Base-by-base conservation (phyloP, 805 yeast genomes). In the Ogataea methanolica region DNA sequence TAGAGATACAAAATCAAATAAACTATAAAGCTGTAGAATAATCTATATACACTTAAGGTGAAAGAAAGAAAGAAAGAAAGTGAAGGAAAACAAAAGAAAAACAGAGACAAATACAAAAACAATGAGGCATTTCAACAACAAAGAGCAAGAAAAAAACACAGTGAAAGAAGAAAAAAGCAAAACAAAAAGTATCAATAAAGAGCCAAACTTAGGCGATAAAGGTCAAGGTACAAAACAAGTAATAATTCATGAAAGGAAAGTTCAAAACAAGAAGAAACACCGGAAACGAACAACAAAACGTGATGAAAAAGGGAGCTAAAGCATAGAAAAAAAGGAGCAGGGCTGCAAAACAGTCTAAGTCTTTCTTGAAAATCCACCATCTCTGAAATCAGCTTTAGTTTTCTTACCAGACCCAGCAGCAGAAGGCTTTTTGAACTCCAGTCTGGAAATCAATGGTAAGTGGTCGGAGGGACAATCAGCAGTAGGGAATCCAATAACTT, bases 391-490 rank as follows among this genome's bases (percentile, higher is more conserved):
- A 29, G 56, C 65, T 42, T 59, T 59, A 36, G 55, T 50, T 33
- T 60, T 54, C 43, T 59, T 61, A 15, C 31, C 31, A 9, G 53
- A 39, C 16, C 33, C 19, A 23, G 33, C 51, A 37, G 39, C 43
- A 0, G 46, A 39, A 11, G 64, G 58, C 57, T 79, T 82, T 60
- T 78, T 80, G 61, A 90, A 79, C 59, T 82, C 88, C 60, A 92
- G 84, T 63, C 83, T 82, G 17, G 91, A 75, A 47, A 89, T 78
- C 52, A 92, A 71, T n/a, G 97, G 91, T 59, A 92, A 79, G 69
- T 92, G 98, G 67, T 92, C 98, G 42, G 96, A 88, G 22, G 98
- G 97, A 71, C 85, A 86, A 64, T 90, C 88, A 21, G 90, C 88
- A 62, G 88, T 88, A 19, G 99, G 99, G 67, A 94, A 82, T 7